Evolutionary conservation across 106 monocot species (phyloP).

Genomic region (Allium cepa): DNA sequence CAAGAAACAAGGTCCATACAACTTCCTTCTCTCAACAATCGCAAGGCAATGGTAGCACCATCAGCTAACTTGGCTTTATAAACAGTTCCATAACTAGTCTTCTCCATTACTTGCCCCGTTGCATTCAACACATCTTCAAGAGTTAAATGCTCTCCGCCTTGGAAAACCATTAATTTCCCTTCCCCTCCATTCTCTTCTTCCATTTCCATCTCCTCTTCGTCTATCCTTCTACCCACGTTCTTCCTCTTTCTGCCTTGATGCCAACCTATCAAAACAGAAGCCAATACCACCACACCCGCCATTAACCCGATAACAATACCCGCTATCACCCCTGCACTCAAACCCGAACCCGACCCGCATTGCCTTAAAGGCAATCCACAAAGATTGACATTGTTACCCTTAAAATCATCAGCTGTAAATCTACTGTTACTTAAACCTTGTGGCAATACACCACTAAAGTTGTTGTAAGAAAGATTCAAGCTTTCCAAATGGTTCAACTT

Average conservation of each 20-base stretch:
- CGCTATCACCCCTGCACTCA: slow-evolving; percentile 36
- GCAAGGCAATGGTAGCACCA: slow-evolving; percentile 62
- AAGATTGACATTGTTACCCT: slow-evolving; percentile 40
- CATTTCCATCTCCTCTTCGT: slow-evolving; percentile 29
- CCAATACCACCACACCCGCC: slow-evolving; percentile 61
- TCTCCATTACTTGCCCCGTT: slow-evolving; percentile 88
- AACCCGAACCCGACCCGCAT: slow-evolving; percentile 26
- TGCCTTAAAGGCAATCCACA: slow-evolving; percentile 48
- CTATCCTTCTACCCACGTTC: slow-evolving; percentile 10
- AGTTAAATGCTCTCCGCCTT: slow-evolving; percentile 81
- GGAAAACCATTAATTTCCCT: slow-evolving; percentile 69
- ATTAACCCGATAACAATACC: slow-evolving; percentile 74
- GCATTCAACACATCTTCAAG: slow-evolving; percentile 88
- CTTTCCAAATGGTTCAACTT: slow-evolving; percentile 29
- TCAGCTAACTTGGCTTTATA: slow-evolving; percentile 94
- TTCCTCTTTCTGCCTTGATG: slow-evolving; percentile 56
- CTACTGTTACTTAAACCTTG: slow-evolving; percentile 6
- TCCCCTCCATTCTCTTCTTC: slow-evolving; percentile 29
- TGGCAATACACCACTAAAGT: slow-evolving; percentile 70
- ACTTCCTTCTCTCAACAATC: slow-evolving; percentile 73
- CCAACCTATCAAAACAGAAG: slow-evolving; percentile 55
- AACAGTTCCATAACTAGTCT: slow-evolving; percentile 80
- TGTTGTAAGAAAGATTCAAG: slow-evolving; percentile 79
- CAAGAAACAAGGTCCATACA: slow-evolving; percentile 50
- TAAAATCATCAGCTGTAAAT: slow-evolving; percentile 37